These are phyloP conservation scores for Yarrowia bubula DNA, from an alignment of 805 yeast species.

Conservation along the genomic window DNA sequence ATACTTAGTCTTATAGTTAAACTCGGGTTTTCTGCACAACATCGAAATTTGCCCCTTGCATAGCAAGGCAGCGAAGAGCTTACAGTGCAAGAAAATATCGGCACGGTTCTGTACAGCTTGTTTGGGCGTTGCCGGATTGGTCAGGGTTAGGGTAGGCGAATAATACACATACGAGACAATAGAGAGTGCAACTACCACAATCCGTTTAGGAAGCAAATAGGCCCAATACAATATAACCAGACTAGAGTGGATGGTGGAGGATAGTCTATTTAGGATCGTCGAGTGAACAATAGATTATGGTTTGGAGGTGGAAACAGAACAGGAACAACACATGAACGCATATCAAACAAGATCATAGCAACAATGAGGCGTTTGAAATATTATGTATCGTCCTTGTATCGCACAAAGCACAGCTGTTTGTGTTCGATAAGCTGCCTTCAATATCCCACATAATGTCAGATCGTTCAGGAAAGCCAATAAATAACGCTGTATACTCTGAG, in stretches of 20 bases:
- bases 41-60: constrained; percentile 17
- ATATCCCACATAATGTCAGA: too few species aligned
- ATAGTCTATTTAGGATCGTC: neutral
- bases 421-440: too few species aligned
- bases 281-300: neutral
- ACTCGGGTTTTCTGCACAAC: neutral
- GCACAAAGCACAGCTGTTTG: too few species aligned
- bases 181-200: neutral
- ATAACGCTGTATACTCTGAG: neutral
- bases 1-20: neutral
- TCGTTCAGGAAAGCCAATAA: constrained; percentile 10
- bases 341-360: too few species aligned
- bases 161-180: neutral
- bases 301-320: too few species aligned
- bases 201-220: neutral
- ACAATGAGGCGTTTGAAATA: too few species aligned
- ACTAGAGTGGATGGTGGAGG: neutral
- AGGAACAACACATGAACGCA: too few species aligned
- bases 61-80: constrained; percentile 4
- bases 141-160: neutral
- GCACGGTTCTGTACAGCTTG: neutral
- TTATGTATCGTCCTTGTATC: too few species aligned
- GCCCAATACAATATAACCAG: neutral
- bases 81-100: neutral
- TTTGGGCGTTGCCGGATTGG: neutral